Evolutionary conservation across 2,329 filamentous ascomycete genomes (phyloP).

Genomic region (Arthroderma sp.): DNA sequence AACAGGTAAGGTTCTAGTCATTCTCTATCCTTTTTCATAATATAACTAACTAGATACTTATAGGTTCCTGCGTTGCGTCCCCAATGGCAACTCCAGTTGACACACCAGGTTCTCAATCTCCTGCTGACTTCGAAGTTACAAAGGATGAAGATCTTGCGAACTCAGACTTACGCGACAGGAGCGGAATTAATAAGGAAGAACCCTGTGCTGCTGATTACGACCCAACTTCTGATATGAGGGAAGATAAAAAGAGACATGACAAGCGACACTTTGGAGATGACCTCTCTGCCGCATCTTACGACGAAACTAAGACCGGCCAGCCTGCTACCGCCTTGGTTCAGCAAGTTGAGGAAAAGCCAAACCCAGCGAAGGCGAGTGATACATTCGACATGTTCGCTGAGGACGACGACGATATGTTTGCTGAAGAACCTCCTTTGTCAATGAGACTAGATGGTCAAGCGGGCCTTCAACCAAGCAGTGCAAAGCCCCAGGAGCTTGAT

Average conservation of each 20-base stretch:
- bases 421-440: slow-evolving; percentile 55
- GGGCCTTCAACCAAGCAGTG: slow-evolving; percentile 39
- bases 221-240: slow-evolving; percentile 75
- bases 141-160: slow-evolving; percentile 59
- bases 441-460: slow-evolving; percentile 37
- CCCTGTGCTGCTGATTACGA: slow-evolving; percentile 92
- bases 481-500: slow-evolving; percentile 47
- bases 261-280: slow-evolving; percentile 49
- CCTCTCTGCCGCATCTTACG: slow-evolving; percentile 43
- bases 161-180: slow-evolving; percentile 25
- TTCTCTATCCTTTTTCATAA: slow-evolving; percentile 27
- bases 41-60: slow-evolving; percentile 16
- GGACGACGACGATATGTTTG: slow-evolving; percentile 69
- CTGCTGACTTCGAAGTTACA: slow-evolving; percentile 50
- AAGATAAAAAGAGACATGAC: slow-evolving; percentile 62
- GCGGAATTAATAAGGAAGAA: slow-evolving; percentile 50
- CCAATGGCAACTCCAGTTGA: slow-evolving; percentile 40
- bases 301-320: slow-evolving; percentile 44
- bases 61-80: slow-evolving; percentile 29
- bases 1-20: slow-evolving; percentile 26
- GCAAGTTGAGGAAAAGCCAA: slow-evolving; percentile 26
- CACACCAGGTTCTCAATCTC: slow-evolving; percentile 39
- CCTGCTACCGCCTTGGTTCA: slow-evolving; percentile 42
- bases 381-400: slow-evolving; percentile 52
- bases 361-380: slow-evolving; percentile 37